Evolutionary conservation across 176 grass and related monocot species (phyloP), one percentile per base, ranked within the genome.

Genomic region (Avena atlantica): DNA sequence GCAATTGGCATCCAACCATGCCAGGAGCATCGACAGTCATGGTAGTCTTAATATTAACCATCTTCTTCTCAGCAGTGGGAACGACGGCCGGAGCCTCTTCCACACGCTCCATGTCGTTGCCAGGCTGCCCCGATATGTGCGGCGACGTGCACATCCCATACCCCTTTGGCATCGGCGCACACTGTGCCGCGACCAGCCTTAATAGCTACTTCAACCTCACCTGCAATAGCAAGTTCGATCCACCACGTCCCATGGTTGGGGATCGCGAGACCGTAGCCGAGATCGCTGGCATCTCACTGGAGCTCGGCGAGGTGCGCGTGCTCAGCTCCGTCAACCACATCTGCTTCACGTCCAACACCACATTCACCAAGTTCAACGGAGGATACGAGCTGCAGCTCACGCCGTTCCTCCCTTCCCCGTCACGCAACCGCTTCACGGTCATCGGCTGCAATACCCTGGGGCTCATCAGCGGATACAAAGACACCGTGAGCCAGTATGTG

Each of bases 381-480:
- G 69, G 69, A 11, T 71, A 71, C 9, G 9, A 71, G 4, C 69
- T 71, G 36, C 9, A 45, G 2, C 7, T 19, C 31, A 70, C 66
- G 8, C 66, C 31, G 4, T n/a, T 71, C 69, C 69, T 71, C 19
- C 67, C 68, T 4, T 71, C 37, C 9, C 69, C 69, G 0, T 45
- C 69, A 0, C 69, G 37, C 37, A 71, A 71, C 9, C 69, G 36
- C 37, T 71, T 71, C 19, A 71, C 69, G n/a, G 69, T 71, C 69
- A 71, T 71, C 37, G 69, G 69, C 37, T 71, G 69, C 3, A 71
- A 71, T 37, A 71, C 69, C 37, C 69, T 71, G 19, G 69, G 69
- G 37, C 36, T 71, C 37, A 71, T 71, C 19, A 40, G 69, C 10
- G 69, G 69, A 2, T 45, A 45, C 37, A 71, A 71, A 20, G 69